These are phyloP conservation scores for Lachancea sp. DNA, from an alignment of 805 yeast species.

Conservation along the genomic window DNA sequence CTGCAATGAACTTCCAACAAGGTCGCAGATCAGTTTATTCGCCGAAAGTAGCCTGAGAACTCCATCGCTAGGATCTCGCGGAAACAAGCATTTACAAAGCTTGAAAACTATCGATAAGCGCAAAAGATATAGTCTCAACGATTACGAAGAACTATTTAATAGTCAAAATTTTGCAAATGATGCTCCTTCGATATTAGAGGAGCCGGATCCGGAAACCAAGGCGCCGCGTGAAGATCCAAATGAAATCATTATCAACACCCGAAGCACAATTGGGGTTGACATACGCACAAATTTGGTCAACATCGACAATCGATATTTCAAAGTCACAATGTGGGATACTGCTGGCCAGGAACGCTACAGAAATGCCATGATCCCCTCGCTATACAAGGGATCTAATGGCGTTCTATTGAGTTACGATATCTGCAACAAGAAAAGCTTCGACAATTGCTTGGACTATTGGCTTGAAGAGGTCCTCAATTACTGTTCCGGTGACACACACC, in stretches of 20 bases:
- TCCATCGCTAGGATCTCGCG: constrained; percentile 3
- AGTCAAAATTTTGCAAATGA: constrained; percentile 7
- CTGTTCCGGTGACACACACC: constrained; percentile 25
- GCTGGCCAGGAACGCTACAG: constrained; percentile 47
- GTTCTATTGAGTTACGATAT: constrained; percentile 41
- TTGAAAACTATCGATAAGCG: constrained; percentile 17
- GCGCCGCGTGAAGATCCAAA: constrained; percentile 14
- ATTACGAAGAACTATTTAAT: constrained; percentile 29
- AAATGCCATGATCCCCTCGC: constrained; percentile 39
- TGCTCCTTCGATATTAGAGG: constrained; percentile 9
- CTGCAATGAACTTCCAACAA: constrained; percentile 34
- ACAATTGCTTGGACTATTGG: constrained; percentile 38
- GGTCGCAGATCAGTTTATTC: constrained; percentile 7
- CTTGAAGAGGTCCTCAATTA: constrained; percentile 37
- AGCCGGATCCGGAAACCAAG: constrained; percentile 5
- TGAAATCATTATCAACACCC: constrained; percentile 32
- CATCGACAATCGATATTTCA: constrained; percentile 39
- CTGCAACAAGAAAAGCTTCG: constrained; percentile 34
- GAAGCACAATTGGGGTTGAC: constrained; percentile 43
- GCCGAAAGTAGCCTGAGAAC: constrained; percentile 4
- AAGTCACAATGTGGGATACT: constrained; percentile 44
- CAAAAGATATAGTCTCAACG: constrained; percentile 31
- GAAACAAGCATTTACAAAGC: constrained; percentile 6
- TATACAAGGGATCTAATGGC: constrained; percentile 44
- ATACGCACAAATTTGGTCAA: constrained; percentile 39